Base-by-base conservation (phyloP, 768 basidiomycete species). In the Collybia nuda region DNA sequence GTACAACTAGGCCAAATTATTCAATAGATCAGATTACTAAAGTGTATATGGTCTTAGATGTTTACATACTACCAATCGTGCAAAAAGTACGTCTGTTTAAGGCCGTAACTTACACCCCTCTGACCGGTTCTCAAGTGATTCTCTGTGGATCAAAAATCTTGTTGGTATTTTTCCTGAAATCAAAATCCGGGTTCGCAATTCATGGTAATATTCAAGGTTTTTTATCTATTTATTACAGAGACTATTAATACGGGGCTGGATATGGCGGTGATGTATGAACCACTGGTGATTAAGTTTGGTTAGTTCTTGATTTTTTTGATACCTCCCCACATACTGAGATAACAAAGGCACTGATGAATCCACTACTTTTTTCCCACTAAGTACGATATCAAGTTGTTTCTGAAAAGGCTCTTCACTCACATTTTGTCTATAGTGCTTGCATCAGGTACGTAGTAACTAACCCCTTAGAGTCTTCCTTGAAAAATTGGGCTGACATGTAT, bases 201-300 rank as follows among this genome's bases (percentile, higher is more conserved):
- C 1, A 22, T 46, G 19, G 42, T 32, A 6, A 7, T n/a, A 3
- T 8, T 1, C 17, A 52, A 77, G 75, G 71, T 78, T 3, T 49
- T 71, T 18, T 74, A 71, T 51, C 57, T 78, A 5, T 76, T 80
- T 53, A 35, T 71, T 14, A 52, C 71, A 15, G 77, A 78, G 49
- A 71, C 74, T 0, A 47, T 70, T 1, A 78, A 78, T 50, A 76
- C 76, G 2, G 74, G 57, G 5, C 71, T 69, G 52, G 71, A 75
- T 55, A 73, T 78, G 46, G 67, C 64, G 5, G 70, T 78, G 58
- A 69, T 78, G 59, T 80, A 72, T 44, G 70, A 80, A 50, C 76
- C 77, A 0, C 64, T 80, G 1, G 74, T 80, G 19, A 43, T 63
- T 24, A 59, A 74, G 50, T 78, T 70, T 39, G 73, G 74, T 71